phyloP scores from a whole-genome alignment of 768 basidiomycete genomes.

The Guyanaporus albipodus region DNA sequence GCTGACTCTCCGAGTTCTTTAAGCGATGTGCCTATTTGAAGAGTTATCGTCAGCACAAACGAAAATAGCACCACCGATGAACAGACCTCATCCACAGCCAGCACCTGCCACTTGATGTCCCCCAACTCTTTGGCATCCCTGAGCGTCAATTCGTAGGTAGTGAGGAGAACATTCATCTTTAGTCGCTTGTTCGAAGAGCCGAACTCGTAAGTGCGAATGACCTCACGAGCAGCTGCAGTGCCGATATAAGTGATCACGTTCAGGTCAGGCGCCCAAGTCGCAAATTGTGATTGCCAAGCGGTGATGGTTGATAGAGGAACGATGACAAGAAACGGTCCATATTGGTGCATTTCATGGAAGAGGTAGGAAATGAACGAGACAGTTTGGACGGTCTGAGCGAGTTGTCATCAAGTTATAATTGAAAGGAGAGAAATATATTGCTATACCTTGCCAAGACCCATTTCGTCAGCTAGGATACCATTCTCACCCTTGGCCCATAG shows the following conservation, averaged over 20 bases:
- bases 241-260: constrained; percentile 98
- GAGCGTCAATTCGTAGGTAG: constrained; percentile 94
- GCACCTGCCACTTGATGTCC: constrained; percentile 95
- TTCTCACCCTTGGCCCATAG: constrained; percentile 94
- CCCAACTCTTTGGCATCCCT: constrained; percentile 85
- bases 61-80: background rate
- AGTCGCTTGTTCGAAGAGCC: constrained; percentile 83
- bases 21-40: constrained; percentile 82
- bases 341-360: constrained; percentile 88
- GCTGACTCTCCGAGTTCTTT: constrained; percentile 96
- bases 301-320: constrained; percentile 97
- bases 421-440: background rate
- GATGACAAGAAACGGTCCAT: constrained; percentile 95
- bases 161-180: constrained; percentile 95
- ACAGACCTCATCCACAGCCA: constrained; percentile 92
- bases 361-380: constrained; percentile 94
- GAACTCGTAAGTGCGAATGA: constrained; percentile 92
- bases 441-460: constrained; percentile 93
- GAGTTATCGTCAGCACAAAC: constrained; percentile 15
- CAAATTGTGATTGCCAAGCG: constrained; percentile 96
- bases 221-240: constrained; percentile 78
- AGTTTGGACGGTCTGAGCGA: constrained; percentile 82
- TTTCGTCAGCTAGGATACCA: constrained; percentile 97
- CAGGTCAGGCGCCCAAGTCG: constrained; percentile 91
- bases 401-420: constrained; percentile 11